These are phyloP conservation scores for Trametes cubensis DNA, from an alignment of 768 basidiomycete genomes.

Conservation along the genomic window DNA sequence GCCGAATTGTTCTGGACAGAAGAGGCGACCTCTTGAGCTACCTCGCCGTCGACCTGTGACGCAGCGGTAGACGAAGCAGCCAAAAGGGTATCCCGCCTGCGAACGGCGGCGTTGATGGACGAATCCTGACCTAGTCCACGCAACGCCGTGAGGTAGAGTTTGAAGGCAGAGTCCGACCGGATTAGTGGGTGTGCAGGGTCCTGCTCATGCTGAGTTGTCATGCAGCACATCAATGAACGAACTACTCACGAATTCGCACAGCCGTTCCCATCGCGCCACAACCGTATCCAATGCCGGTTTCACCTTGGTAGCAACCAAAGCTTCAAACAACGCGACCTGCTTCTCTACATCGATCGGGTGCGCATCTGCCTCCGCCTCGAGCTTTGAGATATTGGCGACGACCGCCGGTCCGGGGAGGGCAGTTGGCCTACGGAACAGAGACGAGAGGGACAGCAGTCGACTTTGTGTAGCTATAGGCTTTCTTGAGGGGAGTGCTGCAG, in stretches of 20 bases:
- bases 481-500: constrained; percentile 3
- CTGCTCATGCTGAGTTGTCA: constrained; percentile 40
- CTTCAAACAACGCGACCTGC: constrained; percentile 71
- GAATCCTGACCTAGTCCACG: constrained; percentile 57
- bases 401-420: constrained; percentile 61
- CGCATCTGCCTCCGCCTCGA: constrained; percentile 79
- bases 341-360: constrained; percentile 68
- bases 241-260: constrained; percentile 69
- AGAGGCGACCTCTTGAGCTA: constrained; percentile 10
- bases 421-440: constrained; percentile 42
- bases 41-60: neutral
- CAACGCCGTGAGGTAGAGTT: constrained; percentile 72
- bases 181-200: constrained; percentile 70
- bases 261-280: constrained; percentile 80
- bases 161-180: constrained; percentile 71
- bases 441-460: constrained; percentile 34
- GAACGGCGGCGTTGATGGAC: constrained; percentile 66
- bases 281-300: constrained; percentile 72
- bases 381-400: constrained; percentile 68
- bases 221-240: neutral
- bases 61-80: constrained; percentile 32
- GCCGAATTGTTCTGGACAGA: constrained; percentile 24
- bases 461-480: constrained; percentile 5
- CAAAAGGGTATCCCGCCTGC: constrained; percentile 67
- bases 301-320: constrained; percentile 63